Percentiles rank a stretch among this genome's conserved stretches.
These are phyloP conservation scores for Zymoseptoria passerinii DNA, from an alignment of 2,329 filamentous ascomycete species.

Conservation along the genomic window DNA sequence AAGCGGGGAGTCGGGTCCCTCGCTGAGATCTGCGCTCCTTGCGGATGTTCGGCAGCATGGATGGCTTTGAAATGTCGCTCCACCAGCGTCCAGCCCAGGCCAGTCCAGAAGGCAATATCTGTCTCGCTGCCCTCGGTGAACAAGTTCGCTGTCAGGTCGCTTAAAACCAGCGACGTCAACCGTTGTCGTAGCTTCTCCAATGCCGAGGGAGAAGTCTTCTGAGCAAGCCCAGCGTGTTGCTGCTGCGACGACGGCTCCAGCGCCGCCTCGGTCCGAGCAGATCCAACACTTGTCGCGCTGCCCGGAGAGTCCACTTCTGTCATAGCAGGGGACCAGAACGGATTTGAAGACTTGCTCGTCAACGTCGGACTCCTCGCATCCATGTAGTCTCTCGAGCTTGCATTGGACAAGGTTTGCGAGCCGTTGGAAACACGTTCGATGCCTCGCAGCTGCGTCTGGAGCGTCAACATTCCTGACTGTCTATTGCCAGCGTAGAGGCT, in stretches of 20 bases:
- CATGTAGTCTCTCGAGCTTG: constrained; percentile 55
- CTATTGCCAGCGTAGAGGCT: constrained; percentile 7
- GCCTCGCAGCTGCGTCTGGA: constrained; percentile 18
- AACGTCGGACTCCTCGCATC: constrained; percentile 59
- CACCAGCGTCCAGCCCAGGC: constrained; percentile 41
- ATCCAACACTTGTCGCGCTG: constrained; percentile 50
- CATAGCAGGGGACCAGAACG: constrained; percentile 85
- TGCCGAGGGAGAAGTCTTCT: constrained; percentile 45
- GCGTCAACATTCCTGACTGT: constrained; percentile 12
- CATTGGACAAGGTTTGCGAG: constrained; percentile 23
- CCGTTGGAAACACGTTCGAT: constrained; percentile 20
- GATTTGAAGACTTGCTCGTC: constrained; percentile 65
- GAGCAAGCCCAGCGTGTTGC: background rate
- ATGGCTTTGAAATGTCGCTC: constrained; percentile 17
- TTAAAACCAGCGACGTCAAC: constrained; percentile 74
- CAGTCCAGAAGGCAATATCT: constrained; percentile 70
- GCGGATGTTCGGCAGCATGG: background rate
- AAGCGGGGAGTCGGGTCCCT: constrained; percentile 13
- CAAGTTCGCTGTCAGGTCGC: constrained; percentile 78
- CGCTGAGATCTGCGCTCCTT: background rate
- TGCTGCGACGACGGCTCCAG: constrained; percentile 6
- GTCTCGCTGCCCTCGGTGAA: constrained; percentile 89
- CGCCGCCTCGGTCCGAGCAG: constrained; percentile 14
- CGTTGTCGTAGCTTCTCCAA: constrained; percentile 45
- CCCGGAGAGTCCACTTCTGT: constrained; percentile 57